Evolutionary conservation across 768 basidiomycete species (phyloP), one percentile per base, ranked within the genome.

Genomic region (Xerocomellus chrysenteron): DNA sequence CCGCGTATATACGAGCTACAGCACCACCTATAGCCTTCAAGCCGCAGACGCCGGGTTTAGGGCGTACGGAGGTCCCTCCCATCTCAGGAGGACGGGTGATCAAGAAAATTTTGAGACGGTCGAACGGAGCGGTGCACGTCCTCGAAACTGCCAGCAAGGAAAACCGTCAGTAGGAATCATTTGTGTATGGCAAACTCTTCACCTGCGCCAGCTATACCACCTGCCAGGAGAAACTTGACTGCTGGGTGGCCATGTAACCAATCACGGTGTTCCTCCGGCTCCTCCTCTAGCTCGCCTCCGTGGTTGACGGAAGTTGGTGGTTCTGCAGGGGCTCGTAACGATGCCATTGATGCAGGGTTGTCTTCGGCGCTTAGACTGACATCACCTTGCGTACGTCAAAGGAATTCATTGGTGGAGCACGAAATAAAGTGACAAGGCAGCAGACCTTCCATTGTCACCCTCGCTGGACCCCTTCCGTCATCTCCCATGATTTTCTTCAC

Each of bases 51-150:
- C 75, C 70, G 49, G 79, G 74, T 64, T 75, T 76, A 11, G 76
- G 72, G 24, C 75, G 68, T 36, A 82, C 60, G 6, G 78, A 61
- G 19, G 82, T 65, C 13, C 84, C 86, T 21, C 84, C 83, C 26
- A 88, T 80, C 65, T 91, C 88, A 63, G 87, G 87, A 36, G 87
- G 78, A 55, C 92, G 81, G 26, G 97, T 98, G 59, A 98, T 98
- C 55, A 99, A 81, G 73, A 97, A 98, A 53, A 99, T 83, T 72
- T 96, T 99, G 49, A 99, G 78, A 52, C 97, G 86, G 75, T 99
- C 97, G 62, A 98, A 98, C 1, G 97, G 97, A 7, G 97, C 97
- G 0, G 97, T 99, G 57, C 92, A 94, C 44, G 95, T 91, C 63
- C 97, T 82, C 14, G 96, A 98, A 30, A 98, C 97, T 97, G 65